Conservation (phyloP, 2,329 filamentous ascomycete species). For the Aspergillus sp. region DNA sequence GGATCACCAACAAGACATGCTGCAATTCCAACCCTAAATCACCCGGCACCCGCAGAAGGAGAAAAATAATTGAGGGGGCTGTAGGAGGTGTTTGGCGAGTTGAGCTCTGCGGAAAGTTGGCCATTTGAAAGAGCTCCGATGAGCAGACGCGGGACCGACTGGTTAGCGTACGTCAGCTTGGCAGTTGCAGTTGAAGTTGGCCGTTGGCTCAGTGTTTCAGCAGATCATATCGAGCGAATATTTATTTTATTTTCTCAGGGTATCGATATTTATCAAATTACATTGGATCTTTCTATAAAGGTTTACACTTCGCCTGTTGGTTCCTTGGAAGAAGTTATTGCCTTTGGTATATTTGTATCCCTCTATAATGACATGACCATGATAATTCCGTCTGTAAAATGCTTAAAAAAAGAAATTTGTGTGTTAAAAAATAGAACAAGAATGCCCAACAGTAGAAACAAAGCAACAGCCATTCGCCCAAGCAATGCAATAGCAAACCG, state of each 20-base stretch:
- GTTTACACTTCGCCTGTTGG: too few species aligned
- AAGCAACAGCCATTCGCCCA: slow-evolving; percentile 25
- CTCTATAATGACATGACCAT: slow-evolving; percentile 18
- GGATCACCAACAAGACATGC: slow-evolving; percentile 18
- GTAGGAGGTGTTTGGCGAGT: neutral
- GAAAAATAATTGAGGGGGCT: neutral
- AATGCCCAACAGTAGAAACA: slow-evolving; percentile 4
- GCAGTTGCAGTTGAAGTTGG: too few species aligned
- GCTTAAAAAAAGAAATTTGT: slow-evolving; percentile 1
- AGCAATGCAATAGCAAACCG: slow-evolving; percentile 25
- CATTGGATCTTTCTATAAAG: too few species aligned
- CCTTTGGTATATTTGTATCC: neutral
- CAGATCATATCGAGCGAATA: too few species aligned
- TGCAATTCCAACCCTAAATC: slow-evolving; percentile 5
- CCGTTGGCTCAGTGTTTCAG: too few species aligned
- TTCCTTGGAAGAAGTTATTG: neutral
- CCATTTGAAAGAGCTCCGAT: too few species aligned
- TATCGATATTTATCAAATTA: too few species aligned
- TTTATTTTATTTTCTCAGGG: too few species aligned
- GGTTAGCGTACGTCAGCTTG: too few species aligned
- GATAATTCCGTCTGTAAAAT: neutral
- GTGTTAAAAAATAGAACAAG: slow-evolving; percentile 14
- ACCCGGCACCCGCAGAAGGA: neutral
- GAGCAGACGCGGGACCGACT: too few species aligned
- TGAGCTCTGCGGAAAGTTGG: too few species aligned